Percentiles rank a stretch among this genome's conserved stretches.
Conservation (phyloP, 768 basidiomycete genomes). For the Amyloporia xantha region DNA sequence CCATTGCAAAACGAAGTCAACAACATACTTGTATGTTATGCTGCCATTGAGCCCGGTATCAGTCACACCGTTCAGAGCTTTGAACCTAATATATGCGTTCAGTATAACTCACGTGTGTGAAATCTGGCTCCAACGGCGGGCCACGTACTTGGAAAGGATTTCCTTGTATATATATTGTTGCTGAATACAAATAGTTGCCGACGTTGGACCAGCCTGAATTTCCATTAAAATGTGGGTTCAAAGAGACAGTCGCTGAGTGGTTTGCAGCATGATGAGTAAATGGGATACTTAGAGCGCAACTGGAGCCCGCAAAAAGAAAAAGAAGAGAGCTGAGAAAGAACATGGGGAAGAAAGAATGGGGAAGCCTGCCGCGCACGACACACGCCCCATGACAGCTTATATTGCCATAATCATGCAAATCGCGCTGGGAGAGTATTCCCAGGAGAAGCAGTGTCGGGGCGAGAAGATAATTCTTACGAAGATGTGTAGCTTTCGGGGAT, state of each 20-base stretch:
- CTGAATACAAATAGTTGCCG: not conserved
- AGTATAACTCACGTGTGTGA: not conserved
- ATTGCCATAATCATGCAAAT: too few relatives aligned
- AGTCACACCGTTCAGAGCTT: not conserved
- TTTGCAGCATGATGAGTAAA: not conserved
- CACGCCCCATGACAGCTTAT: too few relatives aligned
- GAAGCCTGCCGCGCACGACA: too few relatives aligned
- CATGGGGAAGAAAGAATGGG: not conserved
- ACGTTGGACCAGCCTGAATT: conserved; percentile 1
- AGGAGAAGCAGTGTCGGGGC: too few relatives aligned
- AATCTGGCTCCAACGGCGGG: too few relatives aligned
- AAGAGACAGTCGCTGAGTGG: not conserved
- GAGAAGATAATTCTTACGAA: too few relatives aligned
- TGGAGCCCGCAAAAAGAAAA: not conserved
- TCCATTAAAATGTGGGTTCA: not conserved
- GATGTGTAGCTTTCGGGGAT: too few relatives aligned
- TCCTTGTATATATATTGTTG: too few relatives aligned
- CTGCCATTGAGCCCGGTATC: not conserved
- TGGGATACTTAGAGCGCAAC: not conserved
- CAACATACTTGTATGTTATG: not conserved
- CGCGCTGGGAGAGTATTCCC: too few relatives aligned
- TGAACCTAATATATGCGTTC: conserved; percentile 1
- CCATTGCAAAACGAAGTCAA: too few relatives aligned
- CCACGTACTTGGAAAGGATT: not conserved
- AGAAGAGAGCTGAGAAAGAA: not conserved